Conservation (phyloP, 2,329 filamentous ascomycete genomes). For the Talaromyces sp. region DNA sequence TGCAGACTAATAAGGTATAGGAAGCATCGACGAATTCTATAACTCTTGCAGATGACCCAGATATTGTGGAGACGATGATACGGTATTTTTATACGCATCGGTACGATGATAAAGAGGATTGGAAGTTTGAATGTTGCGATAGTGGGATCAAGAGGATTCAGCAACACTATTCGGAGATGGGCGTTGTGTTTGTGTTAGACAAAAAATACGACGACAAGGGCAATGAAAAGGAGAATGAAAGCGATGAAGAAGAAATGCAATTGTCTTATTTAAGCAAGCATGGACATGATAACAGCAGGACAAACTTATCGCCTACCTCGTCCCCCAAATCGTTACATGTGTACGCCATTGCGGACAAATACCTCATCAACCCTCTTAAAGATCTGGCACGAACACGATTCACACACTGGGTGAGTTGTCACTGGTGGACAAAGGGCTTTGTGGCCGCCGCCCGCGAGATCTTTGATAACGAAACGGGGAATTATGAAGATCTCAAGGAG, state of each 20-base stretch:
- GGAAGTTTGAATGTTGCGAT: constrained; percentile 6
- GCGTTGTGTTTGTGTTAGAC: background rate
- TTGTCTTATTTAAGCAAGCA: background rate
- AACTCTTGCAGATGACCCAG: constrained; percentile 18
- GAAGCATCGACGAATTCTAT: constrained; percentile 17
- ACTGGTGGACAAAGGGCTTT: constrained; percentile 17
- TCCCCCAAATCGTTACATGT: constrained; percentile 16
- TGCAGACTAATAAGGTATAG: background rate
- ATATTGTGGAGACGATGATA: constrained; percentile 20
- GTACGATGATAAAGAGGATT: constrained; percentile 19
- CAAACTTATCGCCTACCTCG: background rate
- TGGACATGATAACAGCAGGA: background rate
- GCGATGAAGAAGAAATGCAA: background rate
- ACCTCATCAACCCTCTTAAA: constrained; percentile 17
- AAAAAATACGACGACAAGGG: background rate
- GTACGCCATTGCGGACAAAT: constrained; percentile 21
- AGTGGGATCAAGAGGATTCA: constrained; percentile 4
- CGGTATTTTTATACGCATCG: constrained; percentile 19
- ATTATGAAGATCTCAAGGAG: constrained; percentile 19
- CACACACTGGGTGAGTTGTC: constrained; percentile 15
- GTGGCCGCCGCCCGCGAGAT: constrained; percentile 18
- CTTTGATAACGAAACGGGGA: constrained; percentile 20
- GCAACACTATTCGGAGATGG: constrained; percentile 6
- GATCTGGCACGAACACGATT: constrained; percentile 17
- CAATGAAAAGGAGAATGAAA: background rate